Evolutionary conservation across 805 yeast genomes (phyloP), one percentile per base, ranked within the genome.

Genomic region (Metahyphopichia silvanorum): DNA sequence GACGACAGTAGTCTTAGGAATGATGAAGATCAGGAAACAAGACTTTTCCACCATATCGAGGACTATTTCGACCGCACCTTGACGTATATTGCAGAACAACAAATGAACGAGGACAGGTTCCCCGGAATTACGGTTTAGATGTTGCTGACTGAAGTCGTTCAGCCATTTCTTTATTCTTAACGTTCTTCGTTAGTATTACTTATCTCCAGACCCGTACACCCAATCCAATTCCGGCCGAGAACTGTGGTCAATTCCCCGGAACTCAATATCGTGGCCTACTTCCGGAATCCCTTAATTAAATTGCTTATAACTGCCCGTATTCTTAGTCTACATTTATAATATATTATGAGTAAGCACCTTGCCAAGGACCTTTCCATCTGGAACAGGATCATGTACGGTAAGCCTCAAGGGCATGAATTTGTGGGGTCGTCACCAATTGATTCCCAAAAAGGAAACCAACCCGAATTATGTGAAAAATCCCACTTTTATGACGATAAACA

Each of bases 61-160:
- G 41, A 39, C 6, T 43, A 38, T 54, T 86, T 87, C 51, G 69
- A 76, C 32, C 70, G 96, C 39, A 84, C 95, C 0, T 60, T 87
- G 51, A 72, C 63, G 22, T 89, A 84, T 49, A 79, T 89, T 34
- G 62, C 61, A 11, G 76, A 76, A 14, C 95, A 87, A 51, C 76
- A 78, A 42, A 78, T 68, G 25, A 71, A 74, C 20, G 95, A 87
- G 46, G 81, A 76, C 19, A 65, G 88, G 45, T 86, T 82, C 55
- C 72, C 69, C 34, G 71, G 74, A 38, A 76, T 82, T 2, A 39
- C 47, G 15, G 36, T 33, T n/a, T 40, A 27, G 28, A 16, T 14
- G 11, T 24, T 7, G 12, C 7, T n/a, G n/a, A n/a, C n/a, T n/a
- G n/a, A n/a, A n/a, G n/a, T n/a, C n/a, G n/a, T n/a, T n/a, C n/a